Percentiles rank a stretch among this genome's conserved stretches.
phyloP scores from a whole-genome alignment of 345 rosid genomes.

The Salix purpurea region DNA sequence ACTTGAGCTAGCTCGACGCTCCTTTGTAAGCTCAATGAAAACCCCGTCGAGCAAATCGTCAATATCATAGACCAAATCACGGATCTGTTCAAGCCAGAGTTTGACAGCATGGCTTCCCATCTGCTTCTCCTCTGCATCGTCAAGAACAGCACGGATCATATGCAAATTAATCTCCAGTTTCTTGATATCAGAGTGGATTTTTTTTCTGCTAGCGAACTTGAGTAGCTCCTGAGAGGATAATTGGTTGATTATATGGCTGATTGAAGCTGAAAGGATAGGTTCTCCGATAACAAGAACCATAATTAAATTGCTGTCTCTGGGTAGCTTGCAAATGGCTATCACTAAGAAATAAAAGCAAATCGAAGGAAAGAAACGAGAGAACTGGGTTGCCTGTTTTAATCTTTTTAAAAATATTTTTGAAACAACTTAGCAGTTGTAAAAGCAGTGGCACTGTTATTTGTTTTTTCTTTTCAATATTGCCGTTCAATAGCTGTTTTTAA shows the following conservation, averaged over 20 bases:
- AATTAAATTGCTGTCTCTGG: too few species aligned
- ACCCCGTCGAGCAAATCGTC: constrained; percentile 21
- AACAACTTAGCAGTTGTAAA: too few species aligned
- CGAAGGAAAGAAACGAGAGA: too few species aligned
- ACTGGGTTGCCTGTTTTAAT: too few species aligned
- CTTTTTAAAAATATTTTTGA: too few species aligned
- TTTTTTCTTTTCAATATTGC: too few species aligned
- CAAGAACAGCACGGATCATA: constrained; percentile 15
- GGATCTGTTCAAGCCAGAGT: constrained; percentile 12
- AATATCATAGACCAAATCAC: constrained; percentile 13
- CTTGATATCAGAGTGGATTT: constrained; percentile 2
- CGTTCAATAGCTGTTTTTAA: too few species aligned
- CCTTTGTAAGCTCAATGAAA: not conserved
- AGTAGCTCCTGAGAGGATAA: constrained; percentile 1
- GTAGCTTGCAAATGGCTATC: too few species aligned
- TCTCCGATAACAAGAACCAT: too few species aligned
- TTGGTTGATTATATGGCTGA: not conserved
- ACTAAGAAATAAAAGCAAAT: too few species aligned
- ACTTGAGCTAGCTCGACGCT: not conserved
- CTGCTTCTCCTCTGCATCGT: constrained; percentile 22
- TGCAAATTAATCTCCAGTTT: constrained; percentile 2
- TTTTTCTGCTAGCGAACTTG: not conserved
- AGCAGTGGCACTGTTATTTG: too few species aligned
- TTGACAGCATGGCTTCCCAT: constrained; percentile 4
- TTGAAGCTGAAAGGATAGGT: too few species aligned